These are phyloP conservation scores for Fraxinus sp. DNA, from an alignment of 305 asterid species.

Conservation along the genomic window DNA sequence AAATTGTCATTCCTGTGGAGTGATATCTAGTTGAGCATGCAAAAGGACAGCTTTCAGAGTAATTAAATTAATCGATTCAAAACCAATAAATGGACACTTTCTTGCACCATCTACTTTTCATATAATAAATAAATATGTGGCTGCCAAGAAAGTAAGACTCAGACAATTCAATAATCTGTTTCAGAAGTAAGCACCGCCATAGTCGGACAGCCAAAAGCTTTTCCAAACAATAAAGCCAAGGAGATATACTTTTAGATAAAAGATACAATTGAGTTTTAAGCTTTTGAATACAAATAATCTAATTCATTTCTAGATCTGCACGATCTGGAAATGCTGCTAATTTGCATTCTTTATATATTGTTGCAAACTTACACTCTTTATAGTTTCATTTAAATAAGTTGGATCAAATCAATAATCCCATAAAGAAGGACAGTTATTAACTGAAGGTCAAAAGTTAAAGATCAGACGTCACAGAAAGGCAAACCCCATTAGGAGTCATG, in stretches of 20 bases:
- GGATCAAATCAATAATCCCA: slow-evolving; percentile 7
- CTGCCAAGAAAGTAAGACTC: slow-evolving; percentile 14
- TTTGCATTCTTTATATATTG: slow-evolving; percentile 12
- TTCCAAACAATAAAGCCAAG: background rate
- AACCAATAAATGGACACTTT: slow-evolving; percentile 1
- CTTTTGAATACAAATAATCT: background rate
- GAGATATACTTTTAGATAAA: background rate
- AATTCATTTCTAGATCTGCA: background rate
- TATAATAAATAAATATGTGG: background rate
- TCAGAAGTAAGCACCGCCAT: slow-evolving; percentile 4
- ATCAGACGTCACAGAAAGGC: slow-evolving; percentile 12
- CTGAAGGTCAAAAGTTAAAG: background rate
- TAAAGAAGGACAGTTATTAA: background rate
- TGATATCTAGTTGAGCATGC: background rate
- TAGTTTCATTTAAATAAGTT: slow-evolving; percentile 1
- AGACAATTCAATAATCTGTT: slow-evolving; percentile 4
- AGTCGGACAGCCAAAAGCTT: background rate
- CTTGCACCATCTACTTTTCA: background rate
- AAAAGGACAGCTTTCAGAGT: background rate
- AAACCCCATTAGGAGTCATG: slow-evolving; percentile 4
- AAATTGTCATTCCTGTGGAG: background rate
- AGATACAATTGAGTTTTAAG: background rate
- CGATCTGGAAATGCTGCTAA: background rate
- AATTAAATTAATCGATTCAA: background rate
- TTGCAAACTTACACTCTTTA: slow-evolving; percentile 6